Evolutionary conservation across 441 rosid genomes (phyloP), one percentile per base, ranked within the genome.

Genomic region (Brassica hybrid): DNA sequence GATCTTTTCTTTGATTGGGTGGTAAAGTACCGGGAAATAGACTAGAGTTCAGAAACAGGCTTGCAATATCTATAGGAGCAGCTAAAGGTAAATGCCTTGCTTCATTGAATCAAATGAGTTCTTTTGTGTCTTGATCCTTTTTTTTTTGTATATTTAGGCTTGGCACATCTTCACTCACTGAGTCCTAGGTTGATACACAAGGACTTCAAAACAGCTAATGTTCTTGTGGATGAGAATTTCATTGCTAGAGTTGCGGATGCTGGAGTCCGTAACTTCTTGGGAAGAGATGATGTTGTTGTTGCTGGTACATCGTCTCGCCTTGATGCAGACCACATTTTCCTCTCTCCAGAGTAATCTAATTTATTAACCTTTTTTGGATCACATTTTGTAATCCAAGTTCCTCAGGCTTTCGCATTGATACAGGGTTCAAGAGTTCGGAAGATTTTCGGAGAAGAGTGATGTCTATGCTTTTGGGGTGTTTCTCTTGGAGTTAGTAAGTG

Each of bases 261-360:
- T 2, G 94, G 94, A 71, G 77, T 90, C 1, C 84, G 85, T 58
- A 87, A 87, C 83, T 90, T 95, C 80, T 83, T 93, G 77, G 97
- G 90, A 77, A 82, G 93, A 83, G 83, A 76, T 1, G 94, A 90
- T 72, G 96, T 14, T 50, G 96, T 14, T 50, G 57, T 14, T 50
- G 57, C 90, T 41, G 99, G 95, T 48, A 86, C 98, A 71, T 95
- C 98, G 45, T 86, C 96, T 57, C 94, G 86, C 82, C 79, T 76
- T 74, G 67, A 82, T 25, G 87, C 88, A 8, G 96, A 95, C 76
- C 96, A 91, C 83, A 88, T 91, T 72, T 95, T 90, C 80, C 94
- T 88, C 69, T 90, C 99, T 7, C 93, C 96, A 12, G 99, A 91
- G 99, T 95, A 86, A 34, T 61, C 19, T 50, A 14, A 50, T 1